phyloP scores from a whole-genome alignment of 176 grass and related monocot species.

The Puccinellia tenuiflora region DNA sequence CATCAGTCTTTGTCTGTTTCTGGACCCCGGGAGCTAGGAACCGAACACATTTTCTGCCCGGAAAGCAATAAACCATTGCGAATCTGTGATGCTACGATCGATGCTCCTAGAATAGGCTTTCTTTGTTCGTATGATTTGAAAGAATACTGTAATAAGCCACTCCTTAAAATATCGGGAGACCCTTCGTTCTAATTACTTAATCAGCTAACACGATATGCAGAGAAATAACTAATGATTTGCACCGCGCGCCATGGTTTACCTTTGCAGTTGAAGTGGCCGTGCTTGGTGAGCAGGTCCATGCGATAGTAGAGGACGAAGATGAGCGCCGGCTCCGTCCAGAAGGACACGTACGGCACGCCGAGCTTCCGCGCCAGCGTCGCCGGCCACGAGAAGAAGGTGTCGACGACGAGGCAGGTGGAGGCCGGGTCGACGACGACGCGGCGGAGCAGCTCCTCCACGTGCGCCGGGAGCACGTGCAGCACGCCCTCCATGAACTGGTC shows the following conservation, averaged over 20 bases:
- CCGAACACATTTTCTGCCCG: no score
- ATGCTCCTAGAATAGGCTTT: no score
- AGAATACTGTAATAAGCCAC: no score
- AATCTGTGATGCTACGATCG: no score
- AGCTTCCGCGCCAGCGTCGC: conserved; percentile 45
- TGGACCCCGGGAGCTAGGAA: not conserved
- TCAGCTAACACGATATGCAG: no score
- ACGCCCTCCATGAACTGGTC: conserved; percentile 52
- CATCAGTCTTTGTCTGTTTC: not conserved
- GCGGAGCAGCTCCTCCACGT: conserved; percentile 64
- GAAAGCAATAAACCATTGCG: no score
- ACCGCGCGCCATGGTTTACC: no score
- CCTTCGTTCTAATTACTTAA: no score
- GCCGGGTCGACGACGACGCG: conserved; percentile 39
- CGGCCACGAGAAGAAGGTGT: conserved; percentile 72
- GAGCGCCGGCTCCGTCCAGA: conserved; percentile 71
- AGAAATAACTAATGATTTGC: no score
- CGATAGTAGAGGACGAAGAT: conserved; percentile 61
- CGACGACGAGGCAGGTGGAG: conserved; percentile 44
- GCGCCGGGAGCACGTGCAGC: conserved; percentile 48
- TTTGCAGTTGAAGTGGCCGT: conserved; percentile 56
- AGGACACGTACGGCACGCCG: conserved; percentile 49
- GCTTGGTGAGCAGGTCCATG: conserved; percentile 41
- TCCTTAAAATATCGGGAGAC: no score
- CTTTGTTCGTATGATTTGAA: no score